Conservation (phyloP, 1,284 basidiomycete genomes). For the Fomitiporia mediterranea region DNA sequence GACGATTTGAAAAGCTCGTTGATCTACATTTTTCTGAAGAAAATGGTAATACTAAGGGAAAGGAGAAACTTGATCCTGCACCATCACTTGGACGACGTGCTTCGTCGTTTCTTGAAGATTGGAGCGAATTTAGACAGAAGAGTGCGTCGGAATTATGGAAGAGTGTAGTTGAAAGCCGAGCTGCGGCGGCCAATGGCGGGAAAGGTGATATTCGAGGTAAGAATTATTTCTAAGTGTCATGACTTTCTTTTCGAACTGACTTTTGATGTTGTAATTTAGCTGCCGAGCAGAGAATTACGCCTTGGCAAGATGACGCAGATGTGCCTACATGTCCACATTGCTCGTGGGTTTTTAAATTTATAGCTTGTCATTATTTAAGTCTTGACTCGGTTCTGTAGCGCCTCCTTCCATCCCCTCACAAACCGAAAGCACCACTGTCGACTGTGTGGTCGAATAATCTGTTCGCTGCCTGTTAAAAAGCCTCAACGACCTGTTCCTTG, state of each 20-base stretch:
- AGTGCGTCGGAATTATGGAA: constrained; percentile 62
- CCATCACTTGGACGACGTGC: constrained; percentile 37
- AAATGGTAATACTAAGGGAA: constrained; percentile 23
- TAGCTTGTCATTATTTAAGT: background rate
- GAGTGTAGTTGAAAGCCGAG: constrained; percentile 44
- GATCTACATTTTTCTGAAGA: constrained; percentile 69
- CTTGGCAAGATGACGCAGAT: constrained; percentile 85
- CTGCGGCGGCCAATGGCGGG: constrained; percentile 31
- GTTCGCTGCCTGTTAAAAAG: constrained; percentile 79
- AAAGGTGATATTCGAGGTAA: constrained; percentile 59
- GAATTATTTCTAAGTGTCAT: constrained; percentile 19
- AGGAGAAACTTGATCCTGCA: constrained; percentile 22
- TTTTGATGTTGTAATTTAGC: constrained; percentile 38
- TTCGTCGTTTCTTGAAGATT: constrained; percentile 66
- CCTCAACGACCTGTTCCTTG: constrained; percentile 68
- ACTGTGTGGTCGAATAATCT: constrained; percentile 89
- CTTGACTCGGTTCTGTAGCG: constrained; percentile 34
- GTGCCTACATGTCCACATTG: constrained; percentile 84
- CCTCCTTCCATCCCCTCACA: constrained; percentile 83
- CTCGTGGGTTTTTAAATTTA: constrained; percentile 47
- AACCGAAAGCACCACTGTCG: constrained; percentile 97
- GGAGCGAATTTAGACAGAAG: constrained; percentile 48
- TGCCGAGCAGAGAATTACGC: constrained; percentile 89
- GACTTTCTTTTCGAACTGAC: background rate
- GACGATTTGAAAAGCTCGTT: constrained; percentile 83